Evolutionary conservation across 495 filamentous ascomycete species (phyloP), one percentile per base, ranked within the genome.

Genomic region (Podospora australis): DNA sequence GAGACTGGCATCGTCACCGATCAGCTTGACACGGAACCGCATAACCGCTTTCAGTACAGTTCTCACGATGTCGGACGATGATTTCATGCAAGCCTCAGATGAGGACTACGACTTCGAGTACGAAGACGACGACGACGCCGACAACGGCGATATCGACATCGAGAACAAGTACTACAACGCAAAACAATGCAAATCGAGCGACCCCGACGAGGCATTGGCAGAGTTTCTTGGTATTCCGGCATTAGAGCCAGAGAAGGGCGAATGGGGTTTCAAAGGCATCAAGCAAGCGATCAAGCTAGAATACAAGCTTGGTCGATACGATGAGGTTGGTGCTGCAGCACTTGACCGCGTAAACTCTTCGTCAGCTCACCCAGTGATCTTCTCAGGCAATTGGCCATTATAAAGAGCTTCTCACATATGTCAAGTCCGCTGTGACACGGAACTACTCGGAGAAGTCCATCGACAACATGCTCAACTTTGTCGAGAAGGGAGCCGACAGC

Each of bases 91-190:
- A 67, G 92, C 95, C 64, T 96, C 91, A 1, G 92, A 88, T 42
- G 82, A 92, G 72, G 82, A 92, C 82, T 96, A 95, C 65, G 92
- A 96, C 68, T 97, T 96, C 62, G 92, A 98, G 53, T 96, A 96
- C 67, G 87, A 82, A 32, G 80, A 91, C 61, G 88, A 90, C 55
- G 90, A 94, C 52, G 92, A 90, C 14, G 88, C 95, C 36, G 84
- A 95, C 38, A 79, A 74, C 29, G 87, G 84, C 17, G 87, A 96
- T 65, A 84, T 96, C 55, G 90, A 91, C 48, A 90, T 97, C 61
- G 94, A 97, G 66, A 98, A 98, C 73, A 95, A 96, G 71, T 98
- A 98, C 72, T 98, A 97, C 77, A 97, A 95, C 71, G 92, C 92
- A 21, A 98, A 98, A 71, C 90, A 96, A 68, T 84, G 94, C 68